phyloP scores from a whole-genome alignment of 2,329 filamentous ascomycete genomes.

The Metarhizium rileyi region DNA sequence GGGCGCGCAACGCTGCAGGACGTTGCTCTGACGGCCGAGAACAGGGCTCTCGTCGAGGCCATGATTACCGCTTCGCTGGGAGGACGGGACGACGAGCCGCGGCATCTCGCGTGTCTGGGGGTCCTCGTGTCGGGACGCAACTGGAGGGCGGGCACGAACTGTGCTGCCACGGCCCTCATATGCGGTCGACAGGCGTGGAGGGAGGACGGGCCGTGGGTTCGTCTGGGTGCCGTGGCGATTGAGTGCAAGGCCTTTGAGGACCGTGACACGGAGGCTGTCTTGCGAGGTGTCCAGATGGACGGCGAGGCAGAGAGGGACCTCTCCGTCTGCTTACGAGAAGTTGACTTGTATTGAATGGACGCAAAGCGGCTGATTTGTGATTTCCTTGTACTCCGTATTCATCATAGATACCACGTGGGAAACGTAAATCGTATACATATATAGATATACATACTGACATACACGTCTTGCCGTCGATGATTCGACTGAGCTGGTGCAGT shows the following conservation, averaged over 20 bases:
- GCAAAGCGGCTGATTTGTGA: neutral
- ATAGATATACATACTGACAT: too few species aligned
- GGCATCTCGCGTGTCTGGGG: slow-evolving; percentile 5
- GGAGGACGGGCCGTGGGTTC: slow-evolving; percentile 17
- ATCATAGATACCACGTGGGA: neutral
- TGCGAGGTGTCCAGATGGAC: slow-evolving; percentile 19
- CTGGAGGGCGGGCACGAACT: slow-evolving; percentile 14
- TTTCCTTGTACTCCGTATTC: neutral
- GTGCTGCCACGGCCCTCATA: slow-evolving; percentile 20
- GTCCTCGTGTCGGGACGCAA: slow-evolving; percentile 22
- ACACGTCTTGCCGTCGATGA: too few species aligned
- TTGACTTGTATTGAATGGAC: slow-evolving; percentile 23
- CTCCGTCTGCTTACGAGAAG: slow-evolving; percentile 19
- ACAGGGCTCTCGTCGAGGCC: slow-evolving; percentile 9
- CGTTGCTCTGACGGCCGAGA: slow-evolving; percentile 13
- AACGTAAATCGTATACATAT: too few species aligned
- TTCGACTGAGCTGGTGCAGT: too few species aligned
- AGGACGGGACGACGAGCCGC: neutral
- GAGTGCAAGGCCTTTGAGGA: slow-evolving; percentile 16
- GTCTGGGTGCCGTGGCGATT: slow-evolving; percentile 21
- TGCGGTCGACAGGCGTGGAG: slow-evolving; percentile 20
- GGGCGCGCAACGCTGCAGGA: slow-evolving; percentile 1
- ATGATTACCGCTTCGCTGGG: slow-evolving; percentile 13
- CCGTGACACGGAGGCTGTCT: slow-evolving; percentile 14
- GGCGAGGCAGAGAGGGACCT: slow-evolving; percentile 15